These are phyloP conservation scores for Kuraishia ogatae DNA, from an alignment of 805 yeast species.

Conservation along the genomic window DNA sequence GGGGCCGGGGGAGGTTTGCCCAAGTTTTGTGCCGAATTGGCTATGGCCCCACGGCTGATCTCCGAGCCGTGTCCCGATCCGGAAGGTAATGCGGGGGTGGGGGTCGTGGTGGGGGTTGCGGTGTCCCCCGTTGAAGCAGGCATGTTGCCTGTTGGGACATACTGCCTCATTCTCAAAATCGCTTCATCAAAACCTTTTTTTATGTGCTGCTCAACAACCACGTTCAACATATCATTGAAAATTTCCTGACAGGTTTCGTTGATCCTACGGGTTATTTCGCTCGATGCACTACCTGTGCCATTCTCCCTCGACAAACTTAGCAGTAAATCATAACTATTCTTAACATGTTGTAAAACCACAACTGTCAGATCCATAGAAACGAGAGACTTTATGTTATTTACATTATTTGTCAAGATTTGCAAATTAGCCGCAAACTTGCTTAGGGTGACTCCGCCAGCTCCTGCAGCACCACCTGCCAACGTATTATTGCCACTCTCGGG, in stretches of 20 bases:
- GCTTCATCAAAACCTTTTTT: conserved; percentile 81
- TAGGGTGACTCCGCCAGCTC: conserved; percentile 17
- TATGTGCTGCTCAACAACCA: conserved; percentile 69
- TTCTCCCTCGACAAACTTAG: conserved; percentile 14
- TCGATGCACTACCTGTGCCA: conserved; percentile 12
- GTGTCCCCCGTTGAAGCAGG: conserved; percentile 12
- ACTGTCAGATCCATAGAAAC: conserved; percentile 78
- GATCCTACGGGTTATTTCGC: conserved; percentile 22
- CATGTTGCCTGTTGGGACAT: conserved; percentile 43
- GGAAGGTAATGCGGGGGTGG: too few species aligned
- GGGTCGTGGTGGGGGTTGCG: too few species aligned
- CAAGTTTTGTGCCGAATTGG: not conserved
- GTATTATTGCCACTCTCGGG: conserved; percentile 9
- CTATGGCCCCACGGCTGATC: too few species aligned
- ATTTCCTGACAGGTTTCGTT: conserved; percentile 41
- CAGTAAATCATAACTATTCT: conserved; percentile 52
- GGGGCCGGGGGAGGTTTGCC: not conserved
- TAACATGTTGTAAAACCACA: conserved; percentile 60
- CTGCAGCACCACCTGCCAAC: conserved; percentile 6
- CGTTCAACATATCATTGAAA: conserved; percentile 55
- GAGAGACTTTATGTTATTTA: conserved; percentile 66
- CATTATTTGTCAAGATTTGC: conserved; percentile 65
- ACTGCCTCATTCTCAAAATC: conserved; percentile 54
- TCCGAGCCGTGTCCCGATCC: too few species aligned
- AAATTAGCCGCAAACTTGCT: conserved; percentile 75